Conservation (phyloP, 2,329 filamentous ascomycete species). For the Orbilia blumenaviensis region DNA sequence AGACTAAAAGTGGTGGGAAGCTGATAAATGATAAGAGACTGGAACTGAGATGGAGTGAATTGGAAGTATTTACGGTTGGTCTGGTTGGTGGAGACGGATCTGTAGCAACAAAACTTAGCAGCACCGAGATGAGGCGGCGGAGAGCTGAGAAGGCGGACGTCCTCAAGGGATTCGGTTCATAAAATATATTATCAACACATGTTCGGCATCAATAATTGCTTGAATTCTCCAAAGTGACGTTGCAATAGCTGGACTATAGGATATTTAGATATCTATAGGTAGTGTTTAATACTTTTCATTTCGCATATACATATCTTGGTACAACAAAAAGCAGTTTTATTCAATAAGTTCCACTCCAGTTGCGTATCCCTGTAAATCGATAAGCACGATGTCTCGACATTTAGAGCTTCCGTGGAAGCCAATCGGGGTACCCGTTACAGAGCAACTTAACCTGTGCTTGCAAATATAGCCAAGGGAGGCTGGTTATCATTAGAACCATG, state of each 20-base stretch:
- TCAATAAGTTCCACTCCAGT: not conserved
- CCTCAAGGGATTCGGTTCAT: slow-evolving; percentile 41
- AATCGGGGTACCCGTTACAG: no score
- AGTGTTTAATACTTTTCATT: not conserved
- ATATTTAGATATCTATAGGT: not conserved
- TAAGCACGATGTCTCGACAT: not conserved
- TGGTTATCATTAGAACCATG: no score
- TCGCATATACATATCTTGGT: not conserved
- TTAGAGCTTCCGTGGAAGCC: no score
- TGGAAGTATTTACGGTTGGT: slow-evolving; percentile 88
- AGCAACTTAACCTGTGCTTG: no score
- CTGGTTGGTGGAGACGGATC: slow-evolving; percentile 76
- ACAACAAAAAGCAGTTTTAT: not conserved
- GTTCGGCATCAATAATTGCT: no score
- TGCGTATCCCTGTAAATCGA: not conserved
- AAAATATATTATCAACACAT: no score
- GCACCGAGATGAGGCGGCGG: slow-evolving; percentile 56
- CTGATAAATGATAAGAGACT: slow-evolving; percentile 84
- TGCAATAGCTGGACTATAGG: not conserved
- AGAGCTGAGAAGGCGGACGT: slow-evolving; percentile 34
- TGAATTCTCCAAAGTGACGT: no score
- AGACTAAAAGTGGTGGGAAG: slow-evolving; percentile 83
- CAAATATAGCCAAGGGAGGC: no score
- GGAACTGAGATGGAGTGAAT: slow-evolving; percentile 76
- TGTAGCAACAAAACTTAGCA: slow-evolving; percentile 61